Evolutionary conservation across 495 filamentous ascomycete genomes (phyloP).

Genomic region (Talaromyces borbonicus): DNA sequence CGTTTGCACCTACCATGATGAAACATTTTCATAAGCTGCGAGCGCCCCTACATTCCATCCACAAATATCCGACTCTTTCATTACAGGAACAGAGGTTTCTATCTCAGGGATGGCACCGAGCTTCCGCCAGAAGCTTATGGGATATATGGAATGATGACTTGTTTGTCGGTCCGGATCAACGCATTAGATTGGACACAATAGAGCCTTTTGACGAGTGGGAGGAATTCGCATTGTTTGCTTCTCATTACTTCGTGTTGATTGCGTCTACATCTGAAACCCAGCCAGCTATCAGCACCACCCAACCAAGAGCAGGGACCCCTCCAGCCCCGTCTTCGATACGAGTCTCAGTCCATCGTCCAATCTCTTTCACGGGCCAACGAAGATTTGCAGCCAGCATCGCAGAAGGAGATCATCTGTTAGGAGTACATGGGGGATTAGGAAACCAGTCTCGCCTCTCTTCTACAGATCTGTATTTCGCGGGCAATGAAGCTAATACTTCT

Average conservation of each 20-base stretch:
- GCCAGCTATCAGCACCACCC: background rate
- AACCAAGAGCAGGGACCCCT: no score
- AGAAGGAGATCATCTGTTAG: slow-evolving; percentile 26
- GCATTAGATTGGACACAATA: slow-evolving; percentile 47
- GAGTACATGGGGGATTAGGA: slow-evolving; percentile 53
- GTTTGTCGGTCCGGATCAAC: slow-evolving; percentile 47
- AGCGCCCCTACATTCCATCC: slow-evolving; percentile 63
- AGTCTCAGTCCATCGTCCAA: slow-evolving; percentile 13
- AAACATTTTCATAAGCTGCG: slow-evolving; percentile 71
- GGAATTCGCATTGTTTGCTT: slow-evolving; percentile 77
- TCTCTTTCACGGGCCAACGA: slow-evolving; percentile 14
- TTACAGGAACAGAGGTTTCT: slow-evolving; percentile 60
- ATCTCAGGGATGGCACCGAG: slow-evolving; percentile 51
- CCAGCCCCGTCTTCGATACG: no score
- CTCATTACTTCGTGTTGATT: slow-evolving; percentile 76
- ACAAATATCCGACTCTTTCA: slow-evolving; percentile 53
- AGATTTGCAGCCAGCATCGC: slow-evolving; percentile 38
- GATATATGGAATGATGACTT: slow-evolving; percentile 62
- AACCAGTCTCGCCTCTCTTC: slow-evolving; percentile 47
- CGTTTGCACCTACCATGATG: slow-evolving; percentile 84
- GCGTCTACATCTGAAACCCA: slow-evolving; percentile 29
- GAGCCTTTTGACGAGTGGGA: slow-evolving; percentile 97
- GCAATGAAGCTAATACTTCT: slow-evolving; percentile 14
- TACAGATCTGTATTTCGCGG: slow-evolving; percentile 45
- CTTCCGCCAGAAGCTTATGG: slow-evolving; percentile 59